Percentiles rank a stretch among this genome's conserved stretches.
phyloP scores from a whole-genome alignment of 2,329 filamentous ascomycete species.

The Pestalotiopsis fici region DNA sequence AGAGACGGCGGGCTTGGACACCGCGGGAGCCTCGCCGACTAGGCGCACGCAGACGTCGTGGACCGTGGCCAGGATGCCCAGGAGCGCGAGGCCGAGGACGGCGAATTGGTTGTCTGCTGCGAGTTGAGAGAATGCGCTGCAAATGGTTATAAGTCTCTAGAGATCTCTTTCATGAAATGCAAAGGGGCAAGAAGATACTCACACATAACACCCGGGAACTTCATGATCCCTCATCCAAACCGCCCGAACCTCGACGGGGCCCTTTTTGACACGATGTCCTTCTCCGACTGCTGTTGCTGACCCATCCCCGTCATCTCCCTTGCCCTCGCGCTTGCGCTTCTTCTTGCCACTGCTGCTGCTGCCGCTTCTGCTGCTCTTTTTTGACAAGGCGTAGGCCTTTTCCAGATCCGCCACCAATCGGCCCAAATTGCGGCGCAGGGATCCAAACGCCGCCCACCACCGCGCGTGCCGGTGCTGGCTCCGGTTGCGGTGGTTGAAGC shows the following conservation, averaged over 20 bases:
- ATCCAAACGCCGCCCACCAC: constrained; percentile 78
- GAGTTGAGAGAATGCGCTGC: constrained; percentile 70
- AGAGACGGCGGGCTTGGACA: not conserved
- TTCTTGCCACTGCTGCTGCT: constrained; percentile 8
- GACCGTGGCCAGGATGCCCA: constrained; percentile 64
- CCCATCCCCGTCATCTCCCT: constrained; percentile 24
- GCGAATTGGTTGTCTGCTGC: constrained; percentile 74
- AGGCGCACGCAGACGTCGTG: constrained; percentile 43
- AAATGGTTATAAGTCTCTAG: not conserved
- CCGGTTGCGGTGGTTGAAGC: constrained; percentile 80
- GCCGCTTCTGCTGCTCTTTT: not conserved
- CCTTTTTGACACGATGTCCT: not conserved
- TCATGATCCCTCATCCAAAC: constrained; percentile 41
- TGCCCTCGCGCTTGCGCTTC: constrained; percentile 40
- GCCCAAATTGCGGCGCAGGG: constrained; percentile 67
- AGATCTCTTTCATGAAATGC: too few species aligned
- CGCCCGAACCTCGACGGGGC: constrained; percentile 25
- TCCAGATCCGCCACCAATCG: constrained; percentile 48
- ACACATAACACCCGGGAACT: constrained; percentile 46
- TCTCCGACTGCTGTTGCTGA: not conserved
- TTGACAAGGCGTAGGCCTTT: constrained; percentile 16
- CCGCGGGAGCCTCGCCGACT: constrained; percentile 20
- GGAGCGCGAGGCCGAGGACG: constrained; percentile 67
- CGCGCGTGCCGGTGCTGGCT: constrained; percentile 83
- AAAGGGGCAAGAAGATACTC: constrained; percentile 21